Conservation (phyloP, 768 basidiomycete genomes). For the Podaxis sp. region DNA sequence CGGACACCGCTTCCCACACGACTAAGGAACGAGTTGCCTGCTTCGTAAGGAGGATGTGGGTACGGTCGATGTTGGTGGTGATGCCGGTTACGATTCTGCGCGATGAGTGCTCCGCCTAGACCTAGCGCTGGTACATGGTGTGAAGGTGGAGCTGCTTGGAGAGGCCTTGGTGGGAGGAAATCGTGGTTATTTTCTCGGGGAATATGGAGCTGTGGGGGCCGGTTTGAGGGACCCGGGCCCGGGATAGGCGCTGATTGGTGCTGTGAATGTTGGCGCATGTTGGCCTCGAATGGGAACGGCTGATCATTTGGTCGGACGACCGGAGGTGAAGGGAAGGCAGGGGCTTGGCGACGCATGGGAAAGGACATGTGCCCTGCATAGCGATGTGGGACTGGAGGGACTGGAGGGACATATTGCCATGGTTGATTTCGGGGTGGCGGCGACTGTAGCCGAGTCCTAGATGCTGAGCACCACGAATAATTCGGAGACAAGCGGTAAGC, state of each 20-base stretch:
- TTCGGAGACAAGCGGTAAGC: not conserved
- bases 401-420: constrained; percentile 48
- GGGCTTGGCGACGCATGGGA: constrained; percentile 35
- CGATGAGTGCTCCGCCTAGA: constrained; percentile 62
- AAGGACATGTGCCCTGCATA: constrained; percentile 36
- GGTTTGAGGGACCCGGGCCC: constrained; percentile 27
- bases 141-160: constrained; percentile 40
- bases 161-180: constrained; percentile 19
- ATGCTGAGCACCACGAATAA: constrained; percentile 12
- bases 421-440: constrained; percentile 47
- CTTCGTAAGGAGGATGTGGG: not conserved
- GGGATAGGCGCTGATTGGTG: constrained; percentile 20
- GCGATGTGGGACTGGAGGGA: constrained; percentile 49
- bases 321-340: constrained; percentile 33
- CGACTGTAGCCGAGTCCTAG: constrained; percentile 33
- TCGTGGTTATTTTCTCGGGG: constrained; percentile 21
- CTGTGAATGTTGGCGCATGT: constrained; percentile 12
- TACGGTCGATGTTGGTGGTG: not conserved
- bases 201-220: constrained; percentile 11
- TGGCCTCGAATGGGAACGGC: constrained; percentile 53
- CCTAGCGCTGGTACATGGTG: constrained; percentile 64
- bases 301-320: constrained; percentile 50
- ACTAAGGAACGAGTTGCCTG: constrained; percentile 5
- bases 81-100: constrained; percentile 32
- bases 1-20: constrained; percentile 16